A percentile compares a stretch with the other conserved stretches of the same genome.
These are phyloP conservation scores for Didymella arachidicola DNA, from an alignment of 2,329 filamentous ascomycete genomes.

Conservation along the genomic window DNA sequence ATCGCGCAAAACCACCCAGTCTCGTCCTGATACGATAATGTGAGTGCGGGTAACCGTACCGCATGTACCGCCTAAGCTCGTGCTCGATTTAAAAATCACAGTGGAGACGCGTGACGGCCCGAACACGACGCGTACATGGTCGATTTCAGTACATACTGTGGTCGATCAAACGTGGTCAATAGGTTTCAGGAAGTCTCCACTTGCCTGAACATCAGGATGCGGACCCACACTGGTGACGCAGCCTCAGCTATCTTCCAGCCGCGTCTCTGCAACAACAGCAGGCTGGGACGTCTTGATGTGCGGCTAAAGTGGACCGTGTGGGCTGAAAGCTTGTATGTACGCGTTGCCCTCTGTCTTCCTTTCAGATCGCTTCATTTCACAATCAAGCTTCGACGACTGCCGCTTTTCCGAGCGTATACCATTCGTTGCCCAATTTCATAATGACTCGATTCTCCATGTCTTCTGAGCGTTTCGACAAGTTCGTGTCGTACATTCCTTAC, in stretches of 20 bases:
- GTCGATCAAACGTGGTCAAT: conserved; percentile 21
- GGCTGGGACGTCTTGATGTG: conserved; percentile 8
- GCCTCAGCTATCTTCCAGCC: conserved; percentile 11
- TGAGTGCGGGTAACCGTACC: neutral
- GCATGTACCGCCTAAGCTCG: conserved; percentile 3
- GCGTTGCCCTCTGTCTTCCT: conserved; percentile 12
- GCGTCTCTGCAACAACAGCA: conserved; percentile 13
- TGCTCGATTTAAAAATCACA: neutral
- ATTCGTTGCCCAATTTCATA: conserved; percentile 2
- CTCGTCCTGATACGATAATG: neutral
- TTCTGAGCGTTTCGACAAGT: conserved; percentile 16
- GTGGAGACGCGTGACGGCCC: conserved; percentile 14
- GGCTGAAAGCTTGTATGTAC: conserved; percentile 12
- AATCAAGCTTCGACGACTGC: conserved; percentile 17
- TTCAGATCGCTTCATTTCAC: conserved; percentile 12
- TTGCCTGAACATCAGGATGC: conserved; percentile 18
- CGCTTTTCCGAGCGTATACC: conserved; percentile 19
- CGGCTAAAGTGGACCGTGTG: conserved; percentile 15
- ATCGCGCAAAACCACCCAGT: neutral
- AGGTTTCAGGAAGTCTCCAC: conserved; percentile 17
- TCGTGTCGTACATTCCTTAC: conserved; percentile 20
- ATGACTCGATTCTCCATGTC: conserved; percentile 14
- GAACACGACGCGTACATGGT: conserved; percentile 17
- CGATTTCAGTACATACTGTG: conserved; percentile 7
- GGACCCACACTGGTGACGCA: conserved; percentile 17